Evolutionary conservation across 139 green algal genomes (phyloP).

Genomic region (Chlamydomonas eustigma): DNA sequence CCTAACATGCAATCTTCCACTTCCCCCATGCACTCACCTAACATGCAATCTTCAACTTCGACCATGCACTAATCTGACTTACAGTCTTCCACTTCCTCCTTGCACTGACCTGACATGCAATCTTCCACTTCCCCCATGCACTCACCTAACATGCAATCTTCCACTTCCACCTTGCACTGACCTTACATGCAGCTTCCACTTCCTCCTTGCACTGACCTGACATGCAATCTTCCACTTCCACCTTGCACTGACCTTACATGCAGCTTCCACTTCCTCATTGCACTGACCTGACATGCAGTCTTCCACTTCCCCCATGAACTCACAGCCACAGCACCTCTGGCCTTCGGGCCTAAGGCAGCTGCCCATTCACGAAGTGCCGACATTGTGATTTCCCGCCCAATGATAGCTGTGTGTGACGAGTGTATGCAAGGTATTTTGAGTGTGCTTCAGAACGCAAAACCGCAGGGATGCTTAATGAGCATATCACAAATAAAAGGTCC

Average conservation of each 20-base stretch:
- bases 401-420: slow-evolving; percentile 59
- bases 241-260: neutral
- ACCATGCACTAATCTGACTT: neutral
- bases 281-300: slow-evolving; percentile 64
- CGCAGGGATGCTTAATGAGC: neutral
- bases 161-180: neutral
- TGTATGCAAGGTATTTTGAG: neutral
- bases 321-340: slow-evolving; percentile 75
- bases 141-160: neutral
- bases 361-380: slow-evolving; percentile 91
- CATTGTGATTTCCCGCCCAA: slow-evolving; percentile 91
- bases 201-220: neutral
- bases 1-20: too few species aligned
- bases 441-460: neutral
- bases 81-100: neutral
- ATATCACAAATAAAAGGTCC: too few species aligned
- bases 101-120: too few species aligned
- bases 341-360: slow-evolving; percentile 63
- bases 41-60: neutral
- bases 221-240: neutral
- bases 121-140: neutral
- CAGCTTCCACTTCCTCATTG: too few species aligned
- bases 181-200: neutral
- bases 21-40: neutral
- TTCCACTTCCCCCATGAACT: slow-evolving; percentile 86